Conservation (phyloP, 495 filamentous ascomycete genomes). For the Filosporella fistucella region DNA sequence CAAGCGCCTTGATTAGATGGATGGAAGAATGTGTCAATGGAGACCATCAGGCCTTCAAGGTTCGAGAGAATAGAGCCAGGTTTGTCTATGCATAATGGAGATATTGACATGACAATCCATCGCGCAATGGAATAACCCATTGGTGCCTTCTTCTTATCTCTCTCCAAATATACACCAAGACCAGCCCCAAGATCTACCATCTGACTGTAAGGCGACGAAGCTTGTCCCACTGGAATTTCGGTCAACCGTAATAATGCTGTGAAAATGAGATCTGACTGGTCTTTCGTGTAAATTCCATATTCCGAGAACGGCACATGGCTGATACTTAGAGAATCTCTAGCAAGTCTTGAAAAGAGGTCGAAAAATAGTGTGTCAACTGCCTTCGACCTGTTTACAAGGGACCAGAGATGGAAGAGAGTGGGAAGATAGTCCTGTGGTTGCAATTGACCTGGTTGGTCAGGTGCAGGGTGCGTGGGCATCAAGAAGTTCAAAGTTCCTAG, state of each 20-base stretch:
- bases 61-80: constrained; percentile 75
- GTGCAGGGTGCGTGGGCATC: constrained; percentile 77
- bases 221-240: constrained; percentile 95
- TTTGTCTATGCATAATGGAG: constrained; percentile 75
- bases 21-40: constrained; percentile 97
- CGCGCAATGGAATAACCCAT: constrained; percentile 88
- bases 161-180: constrained; percentile 77
- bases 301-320: constrained; percentile 76
- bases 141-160: constrained; percentile 89
- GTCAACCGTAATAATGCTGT: constrained; percentile 84
- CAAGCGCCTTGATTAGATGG: constrained; percentile 92
- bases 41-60: constrained; percentile 91
- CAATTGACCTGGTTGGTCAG: constrained; percentile 63
- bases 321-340: constrained; percentile 73
- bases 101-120: constrained; percentile 92
- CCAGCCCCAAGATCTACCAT: constrained; percentile 80
- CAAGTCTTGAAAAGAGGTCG: constrained; percentile 82
- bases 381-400: constrained; percentile 84
- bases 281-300: constrained; percentile 85
- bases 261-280: constrained; percentile 90
- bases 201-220: constrained; percentile 82
- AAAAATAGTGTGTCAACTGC: constrained; percentile 81
- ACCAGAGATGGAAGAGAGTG: constrained; percentile 94
- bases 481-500: constrained; percentile 79
- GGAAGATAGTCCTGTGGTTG: constrained; percentile 81